These are phyloP conservation scores for Backusella macrospora DNA, from an alignment of 192 early-diverging fungal species.

Conservation along the genomic window DNA sequence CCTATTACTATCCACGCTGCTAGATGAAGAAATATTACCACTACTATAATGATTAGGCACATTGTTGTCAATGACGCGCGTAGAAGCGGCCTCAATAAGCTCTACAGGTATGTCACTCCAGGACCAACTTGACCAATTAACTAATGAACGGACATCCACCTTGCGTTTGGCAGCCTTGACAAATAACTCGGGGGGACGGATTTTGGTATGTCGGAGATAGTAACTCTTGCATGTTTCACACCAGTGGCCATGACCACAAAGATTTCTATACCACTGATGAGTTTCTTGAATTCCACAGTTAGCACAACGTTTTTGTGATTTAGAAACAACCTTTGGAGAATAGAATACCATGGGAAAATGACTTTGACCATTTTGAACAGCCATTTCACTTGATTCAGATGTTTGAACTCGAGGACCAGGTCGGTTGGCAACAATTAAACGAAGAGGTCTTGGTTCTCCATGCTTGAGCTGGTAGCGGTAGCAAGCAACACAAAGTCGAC, in stretches of 20 bases:
- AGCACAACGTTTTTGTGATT: conserved; percentile 23
- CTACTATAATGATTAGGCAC: not conserved
- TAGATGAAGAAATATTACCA: not conserved
- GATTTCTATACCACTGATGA: conserved; percentile 44
- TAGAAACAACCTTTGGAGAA: conserved; percentile 3
- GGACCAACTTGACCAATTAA: conserved; percentile 31
- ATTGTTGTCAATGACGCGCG: not conserved
- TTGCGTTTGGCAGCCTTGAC: conserved; percentile 39
- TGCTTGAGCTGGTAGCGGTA: conserved; percentile 42
- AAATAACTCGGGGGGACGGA: conserved; percentile 33
- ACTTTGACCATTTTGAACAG: not conserved
- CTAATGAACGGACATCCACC: conserved; percentile 29
- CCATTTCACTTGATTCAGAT: not conserved
- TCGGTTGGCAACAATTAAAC: conserved; percentile 36
- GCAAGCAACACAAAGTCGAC: conserved; percentile 39
- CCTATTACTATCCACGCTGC: not conserved
- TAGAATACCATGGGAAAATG: conserved; percentile 22
- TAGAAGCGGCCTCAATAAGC: not conserved
- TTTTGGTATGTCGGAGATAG: conserved; percentile 31
- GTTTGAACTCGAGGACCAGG: conserved; percentile 4
- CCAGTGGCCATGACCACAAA: conserved; percentile 39
- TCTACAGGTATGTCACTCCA: conserved; percentile 20
- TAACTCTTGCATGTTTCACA: conserved; percentile 43
- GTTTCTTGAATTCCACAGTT: conserved; percentile 39
- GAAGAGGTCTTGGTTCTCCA: conserved; percentile 23